Evolutionary conservation across 177 flowering plant species (phyloP).

Genomic region (Vitis hybrid): DNA sequence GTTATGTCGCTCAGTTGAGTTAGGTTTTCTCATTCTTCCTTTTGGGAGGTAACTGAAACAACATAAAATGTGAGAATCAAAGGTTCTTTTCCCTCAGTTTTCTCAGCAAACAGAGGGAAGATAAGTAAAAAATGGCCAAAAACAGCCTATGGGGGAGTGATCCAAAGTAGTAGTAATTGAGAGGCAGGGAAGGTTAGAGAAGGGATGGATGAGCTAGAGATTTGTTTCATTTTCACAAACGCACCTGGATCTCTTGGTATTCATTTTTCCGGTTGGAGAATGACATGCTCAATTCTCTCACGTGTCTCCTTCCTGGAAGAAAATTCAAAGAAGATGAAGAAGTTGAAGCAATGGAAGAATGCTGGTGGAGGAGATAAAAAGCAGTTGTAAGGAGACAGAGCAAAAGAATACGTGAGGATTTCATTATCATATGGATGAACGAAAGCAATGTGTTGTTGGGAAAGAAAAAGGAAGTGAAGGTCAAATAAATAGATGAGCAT

Average conservation of each 20-base stretch:
- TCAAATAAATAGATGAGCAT: constrained; percentile 25
- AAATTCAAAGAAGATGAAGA: constrained; percentile 10
- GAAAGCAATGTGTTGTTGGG: not conserved
- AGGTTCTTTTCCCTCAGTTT: too few relatives aligned
- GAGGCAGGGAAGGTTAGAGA: too few relatives aligned
- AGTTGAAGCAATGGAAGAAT: constrained; percentile 11
- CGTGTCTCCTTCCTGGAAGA: constrained; percentile 14
- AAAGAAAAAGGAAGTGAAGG: not conserved
- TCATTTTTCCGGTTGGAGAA: not conserved
- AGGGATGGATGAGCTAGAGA: too few relatives aligned
- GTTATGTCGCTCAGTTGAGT: too few relatives aligned
- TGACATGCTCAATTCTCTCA: constrained; percentile 13
- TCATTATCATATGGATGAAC: constrained; percentile 24
- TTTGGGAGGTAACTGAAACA: too few relatives aligned
- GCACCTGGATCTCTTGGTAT: constrained; percentile 23
- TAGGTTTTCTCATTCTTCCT: too few relatives aligned
- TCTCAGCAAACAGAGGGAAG: too few relatives aligned
- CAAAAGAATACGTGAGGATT: constrained; percentile 19
- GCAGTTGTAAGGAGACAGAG: constrained; percentile 30
- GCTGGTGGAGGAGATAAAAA: constrained; percentile 18
- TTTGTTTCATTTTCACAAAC: not conserved
- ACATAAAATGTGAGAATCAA: too few relatives aligned
- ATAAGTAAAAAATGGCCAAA: too few relatives aligned
- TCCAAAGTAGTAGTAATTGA: too few relatives aligned
- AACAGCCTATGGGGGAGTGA: too few relatives aligned